Percentiles rank a stretch among this genome's conserved stretches.
phyloP scores from a whole-genome alignment of 495 filamentous ascomycete genomes.

The Neurospora discreta region DNA sequence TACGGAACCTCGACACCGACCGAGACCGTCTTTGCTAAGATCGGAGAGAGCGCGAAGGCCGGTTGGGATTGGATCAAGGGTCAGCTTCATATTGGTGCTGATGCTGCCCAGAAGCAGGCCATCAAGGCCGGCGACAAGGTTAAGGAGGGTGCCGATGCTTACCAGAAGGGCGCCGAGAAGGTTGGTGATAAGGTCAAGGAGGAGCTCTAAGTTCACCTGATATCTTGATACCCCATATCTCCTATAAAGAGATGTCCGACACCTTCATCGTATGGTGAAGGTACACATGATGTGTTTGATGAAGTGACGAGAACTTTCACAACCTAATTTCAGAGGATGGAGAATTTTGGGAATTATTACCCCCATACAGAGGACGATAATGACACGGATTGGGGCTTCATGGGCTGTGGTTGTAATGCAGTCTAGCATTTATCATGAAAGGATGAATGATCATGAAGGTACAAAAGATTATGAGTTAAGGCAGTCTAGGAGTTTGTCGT shows the following conservation, averaged over 20 bases:
- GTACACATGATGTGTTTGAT: not conserved
- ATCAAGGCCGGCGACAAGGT: constrained; percentile 21
- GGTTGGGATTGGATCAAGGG: constrained; percentile 49
- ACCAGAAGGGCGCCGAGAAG: not conserved
- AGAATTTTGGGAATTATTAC: not conserved
- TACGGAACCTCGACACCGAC: constrained; percentile 61
- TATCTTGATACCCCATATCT: not conserved
- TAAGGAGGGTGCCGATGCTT: constrained; percentile 14
- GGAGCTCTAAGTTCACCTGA: constrained; percentile 9
- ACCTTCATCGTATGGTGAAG: not conserved
- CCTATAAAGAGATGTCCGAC: not conserved
- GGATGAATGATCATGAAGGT: not conserved
- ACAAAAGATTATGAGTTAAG: not conserved
- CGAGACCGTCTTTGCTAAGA: constrained; percentile 52
- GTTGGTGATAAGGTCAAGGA: constrained; percentile 6
- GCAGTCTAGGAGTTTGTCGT: not conserved
- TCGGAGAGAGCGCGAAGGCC: constrained; percentile 40
- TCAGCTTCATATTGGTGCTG: constrained; percentile 49
- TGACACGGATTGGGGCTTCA: not conserved
- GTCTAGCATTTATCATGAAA: not conserved
- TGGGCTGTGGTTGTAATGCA: not conserved
- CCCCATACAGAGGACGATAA: not conserved
- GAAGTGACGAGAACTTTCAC: not conserved
- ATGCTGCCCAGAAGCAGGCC: constrained; percentile 50
- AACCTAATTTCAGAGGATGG: not conserved